Evolutionary conservation across 768 basidiomycete species (phyloP), one percentile per base, ranked within the genome.

Genomic region (Collybia nuda): DNA sequence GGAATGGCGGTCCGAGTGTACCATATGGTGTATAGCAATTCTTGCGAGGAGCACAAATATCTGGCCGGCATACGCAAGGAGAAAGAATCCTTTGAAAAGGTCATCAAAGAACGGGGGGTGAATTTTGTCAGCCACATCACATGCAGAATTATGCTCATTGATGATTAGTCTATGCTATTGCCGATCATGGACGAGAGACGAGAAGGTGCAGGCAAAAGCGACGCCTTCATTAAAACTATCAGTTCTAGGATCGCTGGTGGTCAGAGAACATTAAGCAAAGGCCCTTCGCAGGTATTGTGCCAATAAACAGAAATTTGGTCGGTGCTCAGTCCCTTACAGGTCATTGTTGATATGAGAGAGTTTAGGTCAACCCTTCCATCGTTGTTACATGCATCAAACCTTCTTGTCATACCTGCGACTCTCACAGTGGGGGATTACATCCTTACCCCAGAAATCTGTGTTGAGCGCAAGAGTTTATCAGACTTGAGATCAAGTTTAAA

Each of bases 351-450:
- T 67, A 88, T 98, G 82, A 84, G 96, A 57, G 97, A 99, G 67
- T 98, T 99, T 67, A 79, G 94, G 22, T 98, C 96, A 2, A 84
- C 93, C 0, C 70, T 99, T 8, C 97, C 95, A 0, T 94, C 91
- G 0, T 66, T 99, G 4, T 73, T 98, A 6, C 93, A 98, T 60
- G 93, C 90, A 0, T 79, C 90, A 0, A 78, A 79, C 39, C 69
- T 96, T 37, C 71, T 86, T 28, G 83, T 98, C 37, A 75, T 94
- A n/a, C 96, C 97, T 0, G 88, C 88, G 0, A 98, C 95, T 0
- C 73, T 99, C 53, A 93, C 90, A 0, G 89, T 98, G 2, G 97
- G 97, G 2, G 97, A 99, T 67, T 99, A 99, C 62, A 88, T 99
- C 47, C 70, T 98, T 40, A 88, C 91, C 1, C 97, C 96, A 0